Conservation (phyloP, 345 rosid species). For the Cardamine resedifolia region DNA sequence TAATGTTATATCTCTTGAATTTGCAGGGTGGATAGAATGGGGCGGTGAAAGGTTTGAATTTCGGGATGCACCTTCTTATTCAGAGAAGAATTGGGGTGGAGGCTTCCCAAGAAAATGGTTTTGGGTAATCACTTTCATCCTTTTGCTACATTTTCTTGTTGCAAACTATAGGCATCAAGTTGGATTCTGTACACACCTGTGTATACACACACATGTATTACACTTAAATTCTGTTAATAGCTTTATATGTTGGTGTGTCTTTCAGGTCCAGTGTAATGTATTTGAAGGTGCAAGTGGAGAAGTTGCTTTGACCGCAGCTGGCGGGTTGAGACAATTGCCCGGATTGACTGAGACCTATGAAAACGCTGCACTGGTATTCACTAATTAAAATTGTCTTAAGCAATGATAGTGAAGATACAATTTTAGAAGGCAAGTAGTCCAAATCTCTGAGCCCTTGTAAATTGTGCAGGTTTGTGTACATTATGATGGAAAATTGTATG, state of each 20-base stretch:
- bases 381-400: slow-evolving; percentile 3
- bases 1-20: slow-evolving; percentile 19
- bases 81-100: slow-evolving; percentile 99
- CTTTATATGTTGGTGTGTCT: slow-evolving; percentile 23
- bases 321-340: slow-evolving; percentile 85
- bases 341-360: slow-evolving; percentile 68
- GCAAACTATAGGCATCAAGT: slow-evolving; percentile 21
- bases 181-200: slow-evolving; percentile 1
- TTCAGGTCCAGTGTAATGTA: slow-evolving; percentile 88
- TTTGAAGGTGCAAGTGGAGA: slow-evolving; percentile 87
- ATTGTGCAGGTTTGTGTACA: slow-evolving; percentile 86
- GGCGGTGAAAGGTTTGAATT: slow-evolving; percentile 89
- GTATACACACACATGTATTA: slow-evolving; percentile 13
- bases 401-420: not conserved
- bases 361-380: slow-evolving; percentile 85
- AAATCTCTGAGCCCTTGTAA: not conserved
- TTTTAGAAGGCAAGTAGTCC: slow-evolving; percentile 4
- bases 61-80: slow-evolving; percentile 87
- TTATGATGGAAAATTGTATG: slow-evolving; percentile 70
- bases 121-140: slow-evolving; percentile 61
- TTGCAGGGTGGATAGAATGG: slow-evolving; percentile 98
- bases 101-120: slow-evolving; percentile 98
- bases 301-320: slow-evolving; percentile 85
- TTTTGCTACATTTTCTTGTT: slow-evolving; percentile 18
- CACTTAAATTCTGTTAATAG: not conserved